Evolutionary conservation across 2,329 filamentous ascomycete species (phyloP).

Genomic region (Fusarium sp.): DNA sequence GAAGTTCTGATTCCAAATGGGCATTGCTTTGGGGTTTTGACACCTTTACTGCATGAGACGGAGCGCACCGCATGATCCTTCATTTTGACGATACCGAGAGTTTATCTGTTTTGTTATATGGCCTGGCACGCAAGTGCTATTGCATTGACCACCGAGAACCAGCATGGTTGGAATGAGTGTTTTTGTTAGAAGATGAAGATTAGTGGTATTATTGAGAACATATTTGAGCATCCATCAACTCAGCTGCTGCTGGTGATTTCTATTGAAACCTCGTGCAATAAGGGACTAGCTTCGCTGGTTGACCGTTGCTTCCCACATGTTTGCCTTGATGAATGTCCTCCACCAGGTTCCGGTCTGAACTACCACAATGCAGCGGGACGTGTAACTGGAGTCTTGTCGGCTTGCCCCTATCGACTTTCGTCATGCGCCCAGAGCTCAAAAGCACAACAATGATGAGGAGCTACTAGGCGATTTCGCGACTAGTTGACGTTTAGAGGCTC

Average conservation of each 20-base stretch:
- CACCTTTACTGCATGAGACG: not conserved
- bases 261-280: not conserved
- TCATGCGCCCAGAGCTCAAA: not conserved
- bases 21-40: slow-evolving; percentile 21
- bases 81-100: not conserved
- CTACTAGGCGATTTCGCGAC: slow-evolving; percentile 3
- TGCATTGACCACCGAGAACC: not conserved
- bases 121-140: slow-evolving; percentile 1
- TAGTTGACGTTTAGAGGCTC: not conserved
- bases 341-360: not conserved
- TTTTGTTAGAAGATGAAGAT: not conserved
- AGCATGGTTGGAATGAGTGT: not conserved
- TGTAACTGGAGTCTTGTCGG: not conserved
- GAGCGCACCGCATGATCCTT: not conserved
- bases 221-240: not conserved
- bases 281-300: not conserved
- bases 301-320: not conserved
- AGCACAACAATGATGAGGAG: not conserved
- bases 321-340: not conserved
- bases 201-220: not conserved
- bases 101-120: not conserved
- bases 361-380: not conserved
- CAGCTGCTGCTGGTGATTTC: not conserved
- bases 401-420: not conserved
- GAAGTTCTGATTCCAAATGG: slow-evolving; percentile 58